Percentiles rank a stretch among this genome's conserved stretches.
Evolutionary conservation across 1,284 basidiomycete species (phyloP).

Genomic region (Xerocomus nothofagi): DNA sequence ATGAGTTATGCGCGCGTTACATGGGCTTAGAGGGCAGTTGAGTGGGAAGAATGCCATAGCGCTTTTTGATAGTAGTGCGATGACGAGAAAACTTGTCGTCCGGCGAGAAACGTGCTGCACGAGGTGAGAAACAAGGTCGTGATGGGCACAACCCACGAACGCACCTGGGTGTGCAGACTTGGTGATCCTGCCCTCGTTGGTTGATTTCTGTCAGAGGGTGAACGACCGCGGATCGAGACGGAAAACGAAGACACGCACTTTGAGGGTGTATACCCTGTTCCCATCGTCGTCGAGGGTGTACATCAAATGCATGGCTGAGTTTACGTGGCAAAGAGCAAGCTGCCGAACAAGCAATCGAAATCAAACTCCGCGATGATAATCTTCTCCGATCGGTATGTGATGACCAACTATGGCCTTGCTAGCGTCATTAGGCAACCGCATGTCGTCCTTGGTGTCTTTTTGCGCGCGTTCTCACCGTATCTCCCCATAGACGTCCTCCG

Average conservation of each 20-base stretch:
- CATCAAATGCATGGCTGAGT: conserved; percentile 88
- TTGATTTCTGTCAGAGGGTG: conserved; percentile 68
- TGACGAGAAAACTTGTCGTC: conserved; percentile 98
- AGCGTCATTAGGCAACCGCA: no score
- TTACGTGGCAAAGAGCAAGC: no score
- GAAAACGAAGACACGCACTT: conserved; percentile 49
- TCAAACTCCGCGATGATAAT: conserved; percentile 21
- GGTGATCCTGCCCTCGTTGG: conserved; percentile 76
- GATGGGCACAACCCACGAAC: background rate
- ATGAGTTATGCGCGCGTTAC: conserved; percentile 2
- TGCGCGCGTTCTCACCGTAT: background rate
- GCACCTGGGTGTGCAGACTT: conserved; percentile 94
- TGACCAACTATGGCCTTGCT: background rate
- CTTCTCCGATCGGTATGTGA: background rate
- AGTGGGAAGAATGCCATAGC: conserved; percentile 82
- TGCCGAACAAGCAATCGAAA: no score
- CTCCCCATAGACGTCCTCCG: background rate
- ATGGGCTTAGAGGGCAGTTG: conserved; percentile 84
- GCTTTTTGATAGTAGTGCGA: conserved; percentile 92
- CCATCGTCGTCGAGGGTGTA: conserved; percentile 82
- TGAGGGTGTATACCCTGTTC: conserved; percentile 86
- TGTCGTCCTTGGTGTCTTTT: no score
- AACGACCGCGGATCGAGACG: background rate
- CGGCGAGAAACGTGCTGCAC: conserved; percentile 87
- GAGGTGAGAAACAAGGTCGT: background rate